Percentiles rank a stretch among this genome's conserved stretches.
phyloP scores from a whole-genome alignment of 2,329 filamentous ascomycete genomes.

The Paramyrothecium sp. region DNA sequence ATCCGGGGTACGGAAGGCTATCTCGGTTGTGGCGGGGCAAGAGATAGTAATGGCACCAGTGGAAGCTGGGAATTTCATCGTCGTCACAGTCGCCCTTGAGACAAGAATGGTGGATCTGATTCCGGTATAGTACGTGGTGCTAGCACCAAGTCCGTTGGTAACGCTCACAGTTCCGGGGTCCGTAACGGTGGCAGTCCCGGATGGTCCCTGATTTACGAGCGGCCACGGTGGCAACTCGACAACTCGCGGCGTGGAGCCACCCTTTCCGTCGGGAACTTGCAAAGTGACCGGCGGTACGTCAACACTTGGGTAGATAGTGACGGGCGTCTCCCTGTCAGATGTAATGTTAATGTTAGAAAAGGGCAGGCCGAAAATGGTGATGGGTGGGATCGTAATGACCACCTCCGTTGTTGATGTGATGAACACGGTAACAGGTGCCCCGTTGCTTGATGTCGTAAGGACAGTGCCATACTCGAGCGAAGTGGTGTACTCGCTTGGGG shows the following conservation, averaged over 20 bases:
- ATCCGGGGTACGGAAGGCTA: not conserved
- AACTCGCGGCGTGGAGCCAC: not conserved
- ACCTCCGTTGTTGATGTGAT: not conserved
- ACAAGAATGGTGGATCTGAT: not conserved
- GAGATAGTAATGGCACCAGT: no score
- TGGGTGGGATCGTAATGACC: not conserved
- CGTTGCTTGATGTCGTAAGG: no score
- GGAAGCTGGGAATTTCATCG: not conserved
- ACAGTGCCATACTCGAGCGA: not conserved
- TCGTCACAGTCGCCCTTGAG: not conserved
- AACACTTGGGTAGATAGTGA: not conserved
- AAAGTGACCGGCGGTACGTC: not conserved
- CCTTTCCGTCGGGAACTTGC: not conserved
- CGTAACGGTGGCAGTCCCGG: not conserved
- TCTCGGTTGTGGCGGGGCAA: not conserved
- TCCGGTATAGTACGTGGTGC: not conserved
- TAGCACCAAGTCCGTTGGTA: not conserved
- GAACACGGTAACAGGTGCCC: not conserved
- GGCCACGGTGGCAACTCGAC: not conserved
- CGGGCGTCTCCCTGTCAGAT: not conserved
- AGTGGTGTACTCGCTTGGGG: not conserved
- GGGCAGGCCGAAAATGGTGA: not conserved
- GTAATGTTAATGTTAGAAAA: not conserved
- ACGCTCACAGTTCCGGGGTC: not conserved
- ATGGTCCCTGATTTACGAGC: not conserved